These are phyloP conservation scores for Meira nashicola DNA, from an alignment of 1,284 basidiomycete species.

Conservation along the genomic window DNA sequence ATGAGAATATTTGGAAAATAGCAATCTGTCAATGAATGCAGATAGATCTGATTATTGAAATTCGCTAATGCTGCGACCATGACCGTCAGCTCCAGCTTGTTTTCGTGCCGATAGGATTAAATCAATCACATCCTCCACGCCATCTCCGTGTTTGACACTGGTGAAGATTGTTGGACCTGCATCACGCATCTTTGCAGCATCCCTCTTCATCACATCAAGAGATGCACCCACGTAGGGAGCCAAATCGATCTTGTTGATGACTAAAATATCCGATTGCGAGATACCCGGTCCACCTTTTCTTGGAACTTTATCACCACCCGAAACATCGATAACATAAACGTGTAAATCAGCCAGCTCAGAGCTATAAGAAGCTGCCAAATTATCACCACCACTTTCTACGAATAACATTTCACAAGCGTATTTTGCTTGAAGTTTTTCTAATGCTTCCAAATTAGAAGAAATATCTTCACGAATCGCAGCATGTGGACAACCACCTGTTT, in stretches of 20 bases:
- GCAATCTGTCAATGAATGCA: neutral
- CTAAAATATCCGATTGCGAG: conserved; percentile 78
- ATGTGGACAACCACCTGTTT: conserved; percentile 63
- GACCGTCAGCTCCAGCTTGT: conserved; percentile 4
- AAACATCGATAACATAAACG: conserved; percentile 59
- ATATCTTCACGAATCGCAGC: conserved; percentile 74
- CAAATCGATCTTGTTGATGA: conserved; percentile 71
- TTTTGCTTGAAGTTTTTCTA: conserved; percentile 91
- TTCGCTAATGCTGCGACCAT: neutral
- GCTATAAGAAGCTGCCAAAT: conserved; percentile 89
- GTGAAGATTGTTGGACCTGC: conserved; percentile 89
- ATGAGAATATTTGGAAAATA: neutral
- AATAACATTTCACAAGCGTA: conserved; percentile 60
- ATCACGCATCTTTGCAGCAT: conserved; percentile 87
- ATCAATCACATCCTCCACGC: conserved; percentile 75
- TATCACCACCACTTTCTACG: conserved; percentile 93
- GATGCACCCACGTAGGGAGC: conserved; percentile 89
- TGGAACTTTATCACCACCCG: conserved; percentile 95
- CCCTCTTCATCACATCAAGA: conserved; percentile 87
- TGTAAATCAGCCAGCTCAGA: conserved; percentile 95
- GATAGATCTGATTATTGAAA: neutral
- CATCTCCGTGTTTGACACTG: conserved; percentile 72
- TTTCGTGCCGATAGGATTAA: conserved; percentile 69
- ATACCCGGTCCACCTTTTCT: conserved; percentile 85
- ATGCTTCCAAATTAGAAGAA: conserved; percentile 87